Evolutionary conservation across 139 green algal genomes (phyloP).

Genomic region (Chlorella sp.): DNA sequence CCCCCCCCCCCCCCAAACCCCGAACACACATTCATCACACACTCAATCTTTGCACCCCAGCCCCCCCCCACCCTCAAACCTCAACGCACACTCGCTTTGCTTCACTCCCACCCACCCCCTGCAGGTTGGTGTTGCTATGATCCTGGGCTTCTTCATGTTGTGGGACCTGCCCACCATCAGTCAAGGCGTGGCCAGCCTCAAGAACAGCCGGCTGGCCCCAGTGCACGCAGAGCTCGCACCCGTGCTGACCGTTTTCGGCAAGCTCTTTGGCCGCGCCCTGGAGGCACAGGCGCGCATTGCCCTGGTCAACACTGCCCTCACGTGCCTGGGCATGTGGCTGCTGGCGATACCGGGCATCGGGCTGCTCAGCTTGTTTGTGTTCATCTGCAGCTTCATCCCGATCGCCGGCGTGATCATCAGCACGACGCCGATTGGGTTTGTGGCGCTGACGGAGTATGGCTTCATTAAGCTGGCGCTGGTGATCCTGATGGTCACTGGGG

Average conservation of each 20-base stretch:
- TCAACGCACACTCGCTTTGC: too few relatives aligned
- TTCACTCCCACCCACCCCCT: too few relatives aligned
- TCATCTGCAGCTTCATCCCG: constrained; percentile 88
- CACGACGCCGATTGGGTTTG: constrained; percentile 78
- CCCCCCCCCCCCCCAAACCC: too few relatives aligned
- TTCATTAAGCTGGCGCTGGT: constrained; percentile 79
- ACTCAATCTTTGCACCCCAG: too few relatives aligned
- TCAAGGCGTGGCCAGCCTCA: constrained; percentile 52
- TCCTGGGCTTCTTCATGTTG: constrained; percentile 90
- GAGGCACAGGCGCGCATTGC: constrained; percentile 86
- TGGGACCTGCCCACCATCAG: constrained; percentile 85
- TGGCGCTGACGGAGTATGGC: constrained; percentile 71
- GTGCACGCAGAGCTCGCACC: constrained; percentile 88
- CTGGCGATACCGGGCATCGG: constrained; percentile 78
- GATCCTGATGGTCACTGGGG: constrained; percentile 67
- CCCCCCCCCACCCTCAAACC: too few relatives aligned
- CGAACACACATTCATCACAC: too few relatives aligned
- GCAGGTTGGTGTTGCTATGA: constrained; percentile 77
- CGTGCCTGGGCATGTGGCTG: constrained; percentile 74
- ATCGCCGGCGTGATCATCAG: constrained; percentile 81
- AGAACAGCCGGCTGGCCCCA: constrained; percentile 50
- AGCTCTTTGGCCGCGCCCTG: constrained; percentile 84
- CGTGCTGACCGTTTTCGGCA: constrained; percentile 68
- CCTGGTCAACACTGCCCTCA: constrained; percentile 85
- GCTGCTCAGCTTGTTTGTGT: constrained; percentile 89